Base-by-base conservation (phyloP, 345 rosid genomes). In the Arabis hirsuta region DNA sequence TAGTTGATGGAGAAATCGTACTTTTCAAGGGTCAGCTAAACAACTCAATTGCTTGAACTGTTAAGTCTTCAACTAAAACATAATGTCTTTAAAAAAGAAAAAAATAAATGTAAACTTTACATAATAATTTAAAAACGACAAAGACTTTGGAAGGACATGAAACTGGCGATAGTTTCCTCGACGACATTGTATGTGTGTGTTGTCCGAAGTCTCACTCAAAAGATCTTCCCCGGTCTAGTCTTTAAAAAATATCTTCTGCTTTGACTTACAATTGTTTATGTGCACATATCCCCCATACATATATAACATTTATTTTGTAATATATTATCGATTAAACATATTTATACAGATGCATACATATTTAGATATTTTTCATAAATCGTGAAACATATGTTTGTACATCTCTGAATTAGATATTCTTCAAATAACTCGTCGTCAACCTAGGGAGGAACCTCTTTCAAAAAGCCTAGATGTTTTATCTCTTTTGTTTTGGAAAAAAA, bases 21-120 rank as follows among this genome's bases (percentile, higher is more conserved):
- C 6, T 55, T 73, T 65, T 73, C 65, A 73, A 73, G 65, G 72
- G 58, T 73, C 77, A 65, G 77, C 77, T 73, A 55, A 73, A 73
- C 71, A 65, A 73, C 77, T 65, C 72, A 73, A 65, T 73, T 65
- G 51, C 72, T 73, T 73, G 72, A 55, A 65, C 60, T 24, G 43
- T 65, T 39, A 57, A 38, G 72, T 73, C 46, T 56, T 41, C 67
- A 73, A 73, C 78, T 73, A 57, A 73, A 66, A 73, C 67, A 58
- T 73, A 6, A 29, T 50, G 36, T 71, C 19, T 60, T 38, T 39
- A 4, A 36, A 36, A 44, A 8, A 19, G 16, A 9, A 31, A 38
- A 16, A 22, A 29, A 12, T 4, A 27, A 60, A 2, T 69, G 13
- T 34, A 32, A 48, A 70, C 31, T 58, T 58, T 38, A 70, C 27